Conservation (phyloP, 768 basidiomycete genomes). For the Rhizopogon vesiculosus region DNA sequence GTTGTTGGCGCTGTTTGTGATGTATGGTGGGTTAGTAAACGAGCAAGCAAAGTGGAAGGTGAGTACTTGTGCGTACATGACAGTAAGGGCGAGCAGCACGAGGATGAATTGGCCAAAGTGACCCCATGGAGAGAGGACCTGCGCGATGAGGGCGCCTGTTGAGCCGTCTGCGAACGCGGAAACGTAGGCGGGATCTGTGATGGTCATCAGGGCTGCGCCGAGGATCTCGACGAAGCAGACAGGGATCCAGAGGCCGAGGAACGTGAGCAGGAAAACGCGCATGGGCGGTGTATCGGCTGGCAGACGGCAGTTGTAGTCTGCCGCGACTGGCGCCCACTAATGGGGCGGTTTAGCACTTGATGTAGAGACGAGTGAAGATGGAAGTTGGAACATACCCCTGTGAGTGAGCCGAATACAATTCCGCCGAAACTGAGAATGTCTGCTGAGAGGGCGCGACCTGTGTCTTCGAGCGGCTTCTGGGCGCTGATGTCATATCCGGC, state of each 20-base stretch:
- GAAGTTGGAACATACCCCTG: slow-evolving; percentile 30
- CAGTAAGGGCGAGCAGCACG: slow-evolving; percentile 37
- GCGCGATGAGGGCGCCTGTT: slow-evolving; percentile 39
- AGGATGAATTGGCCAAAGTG: slow-evolving; percentile 38
- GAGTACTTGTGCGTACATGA: slow-evolving; percentile 24
- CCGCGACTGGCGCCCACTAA: slow-evolving; percentile 48
- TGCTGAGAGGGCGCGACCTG: slow-evolving; percentile 31
- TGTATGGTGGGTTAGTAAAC: background rate
- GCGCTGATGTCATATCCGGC: slow-evolving; percentile 42
- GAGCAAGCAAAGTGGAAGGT: background rate
- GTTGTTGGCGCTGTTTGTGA: slow-evolving; percentile 27
- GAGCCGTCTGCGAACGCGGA: slow-evolving; percentile 35
- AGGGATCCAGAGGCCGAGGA: slow-evolving; percentile 47
- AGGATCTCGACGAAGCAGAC: slow-evolving; percentile 32
- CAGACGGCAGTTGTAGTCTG: slow-evolving; percentile 50
- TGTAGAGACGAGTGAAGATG: background rate
- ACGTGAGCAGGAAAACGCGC: slow-evolving; percentile 45
- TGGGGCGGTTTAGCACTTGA: background rate
- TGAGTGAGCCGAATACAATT: slow-evolving; percentile 43
- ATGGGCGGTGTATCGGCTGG: slow-evolving; percentile 37
- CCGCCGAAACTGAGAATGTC: slow-evolving; percentile 49
- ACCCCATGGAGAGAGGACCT: slow-evolving; percentile 41
- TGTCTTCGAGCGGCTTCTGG: slow-evolving; percentile 38
- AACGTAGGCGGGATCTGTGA: slow-evolving; percentile 34
- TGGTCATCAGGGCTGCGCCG: slow-evolving; percentile 38